Base-by-base conservation (phyloP, 2,329 filamentous ascomycete species). In the Scedosporium boydii region DNA sequence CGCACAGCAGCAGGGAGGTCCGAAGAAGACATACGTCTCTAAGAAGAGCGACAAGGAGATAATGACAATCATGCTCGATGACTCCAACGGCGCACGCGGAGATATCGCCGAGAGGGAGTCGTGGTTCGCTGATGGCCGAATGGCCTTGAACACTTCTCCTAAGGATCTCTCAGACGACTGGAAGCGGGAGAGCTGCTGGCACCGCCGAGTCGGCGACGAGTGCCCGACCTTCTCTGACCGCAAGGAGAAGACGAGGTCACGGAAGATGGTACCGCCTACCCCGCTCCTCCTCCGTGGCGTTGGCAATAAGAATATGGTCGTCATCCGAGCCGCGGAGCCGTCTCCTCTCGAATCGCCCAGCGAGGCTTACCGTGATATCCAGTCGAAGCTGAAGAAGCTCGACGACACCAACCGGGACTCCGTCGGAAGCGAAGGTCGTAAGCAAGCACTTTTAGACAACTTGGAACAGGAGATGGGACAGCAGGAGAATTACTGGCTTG, bases 381-480 rank as follows among this genome's bases (percentile, higher is more conserved):
- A 83, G 68, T 75, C 76, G 34, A 82, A 85, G 66, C 74, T 86
- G 21, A 74, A 72, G 63, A 78, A 76, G 44, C 72, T 83, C 7
- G 81, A 84, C 21, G 69, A 77, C 60, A 68, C 75, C 4, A 72
- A 71, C 38, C 67, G 68, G 41, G 73, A 73, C 14, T 71, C 71
- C 0, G 69, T 69, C 6, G 74, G 74, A 61, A 78, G 72, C 65
- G 72, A 77, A 29, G 72, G 74, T 6, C 56, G 61, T 14, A 75
- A 75, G 62, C 75, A 78, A 29, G 72, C 82, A 63, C 75, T 87
- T 3, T 73, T 88, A 1, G 80, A 83, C 38, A 80, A 84, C 64
- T 73, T 88, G 1, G 86, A 88, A 68, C 76, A 75, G 64, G 86
- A 88, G 70, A 84, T 88, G 78, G 82, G 80, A 0, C 71, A 78